Evolutionary conservation across 257 asterid genomes (phyloP).

Genomic region (Capsicum pubescens): DNA sequence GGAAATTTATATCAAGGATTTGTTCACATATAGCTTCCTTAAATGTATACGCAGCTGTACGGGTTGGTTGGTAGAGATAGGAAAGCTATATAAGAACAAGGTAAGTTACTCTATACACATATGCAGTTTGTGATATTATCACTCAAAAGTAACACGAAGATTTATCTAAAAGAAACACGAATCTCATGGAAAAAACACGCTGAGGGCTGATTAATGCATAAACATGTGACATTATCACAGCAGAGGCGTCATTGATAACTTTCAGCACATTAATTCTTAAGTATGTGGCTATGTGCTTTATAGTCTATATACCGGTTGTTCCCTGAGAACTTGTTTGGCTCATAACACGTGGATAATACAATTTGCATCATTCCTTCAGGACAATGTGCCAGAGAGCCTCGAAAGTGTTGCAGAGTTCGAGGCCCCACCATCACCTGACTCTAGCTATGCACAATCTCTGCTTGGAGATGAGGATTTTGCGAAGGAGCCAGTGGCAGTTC

Average conservation of each 20-base stretch:
- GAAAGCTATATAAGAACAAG: background rate
- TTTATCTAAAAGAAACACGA: background rate
- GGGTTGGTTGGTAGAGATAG: background rate
- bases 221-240: background rate
- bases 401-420: constrained; percentile 82
- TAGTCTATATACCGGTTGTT: background rate
- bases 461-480: constrained; percentile 77
- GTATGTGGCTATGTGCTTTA: background rate
- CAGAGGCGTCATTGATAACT: too few species aligned
- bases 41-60: background rate
- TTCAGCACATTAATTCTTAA: background rate
- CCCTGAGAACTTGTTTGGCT: background rate
- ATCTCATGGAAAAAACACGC: background rate
- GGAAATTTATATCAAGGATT: background rate
- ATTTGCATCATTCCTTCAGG: constrained; percentile 43
- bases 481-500: constrained; percentile 73
- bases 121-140: background rate
- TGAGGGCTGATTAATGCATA: background rate
- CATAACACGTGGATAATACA: background rate
- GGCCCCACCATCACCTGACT: constrained; percentile 86
- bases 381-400: constrained; percentile 76
- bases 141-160: background rate
- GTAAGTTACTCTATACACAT: background rate
- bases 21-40: background rate
- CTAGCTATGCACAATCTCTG: constrained; percentile 68